Percentiles rank a stretch among this genome's conserved stretches.
Conservation (phyloP, 345 rosid genomes). For the Eutrema japonicum region DNA sequence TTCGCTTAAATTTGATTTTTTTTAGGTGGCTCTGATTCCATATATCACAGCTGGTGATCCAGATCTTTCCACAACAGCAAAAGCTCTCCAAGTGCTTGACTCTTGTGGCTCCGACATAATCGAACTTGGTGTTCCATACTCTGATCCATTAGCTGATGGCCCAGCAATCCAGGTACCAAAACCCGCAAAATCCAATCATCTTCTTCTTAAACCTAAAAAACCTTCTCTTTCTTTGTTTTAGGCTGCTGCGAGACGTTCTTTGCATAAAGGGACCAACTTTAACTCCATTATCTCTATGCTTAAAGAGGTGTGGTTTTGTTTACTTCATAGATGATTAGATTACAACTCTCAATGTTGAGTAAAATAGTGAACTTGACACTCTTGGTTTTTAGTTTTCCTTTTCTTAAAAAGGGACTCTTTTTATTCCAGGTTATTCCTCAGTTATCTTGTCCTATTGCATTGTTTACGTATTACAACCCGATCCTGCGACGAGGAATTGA, state of each 20-base stretch:
- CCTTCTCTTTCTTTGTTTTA: conserved; percentile 38
- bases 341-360: neutral
- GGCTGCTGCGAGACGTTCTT: conserved; percentile 94
- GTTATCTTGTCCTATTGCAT: conserved; percentile 77
- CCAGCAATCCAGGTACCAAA: conserved; percentile 83
- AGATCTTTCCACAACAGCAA: conserved; percentile 89
- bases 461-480: conserved; percentile 89
- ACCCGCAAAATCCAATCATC: neutral
- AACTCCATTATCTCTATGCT: conserved; percentile 68
- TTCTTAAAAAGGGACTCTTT: neutral
- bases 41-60: conserved; percentile 98
- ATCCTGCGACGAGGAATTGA: conserved; percentile 74
- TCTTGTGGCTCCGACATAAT: conserved; percentile 82
- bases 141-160: conserved; percentile 95
- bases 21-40: conserved; percentile 83
- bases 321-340: neutral
- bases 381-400: neutral
- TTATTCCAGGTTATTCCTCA: conserved; percentile 66
- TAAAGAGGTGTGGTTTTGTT: conserved; percentile 59
- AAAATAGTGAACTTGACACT: neutral
- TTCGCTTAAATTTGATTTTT: neutral
- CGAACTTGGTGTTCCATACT: conserved; percentile 85
- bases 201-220: neutral
- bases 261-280: conserved; percentile 77
- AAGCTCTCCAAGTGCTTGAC: conserved; percentile 80